Evolutionary conservation across 2,329 filamentous ascomycete species (phyloP).

Genomic region (Didymella lethalis): DNA sequence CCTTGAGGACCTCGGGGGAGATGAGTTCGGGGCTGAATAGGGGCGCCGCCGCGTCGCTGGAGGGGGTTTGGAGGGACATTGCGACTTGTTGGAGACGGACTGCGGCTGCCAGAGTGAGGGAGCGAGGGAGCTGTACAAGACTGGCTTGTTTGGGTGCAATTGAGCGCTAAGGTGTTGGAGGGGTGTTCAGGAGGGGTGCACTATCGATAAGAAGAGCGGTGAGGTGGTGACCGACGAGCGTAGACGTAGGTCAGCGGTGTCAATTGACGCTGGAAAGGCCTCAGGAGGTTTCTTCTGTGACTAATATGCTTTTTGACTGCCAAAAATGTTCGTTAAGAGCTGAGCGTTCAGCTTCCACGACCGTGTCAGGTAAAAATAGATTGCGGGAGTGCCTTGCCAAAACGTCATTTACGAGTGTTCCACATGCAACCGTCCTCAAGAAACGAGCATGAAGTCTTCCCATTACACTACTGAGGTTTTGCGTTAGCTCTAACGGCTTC

Average conservation of each 20-base stretch:
- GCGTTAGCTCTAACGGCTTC: too few relatives aligned
- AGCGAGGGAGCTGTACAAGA: neutral
- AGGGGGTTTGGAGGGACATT: constrained; percentile 22
- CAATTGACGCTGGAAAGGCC: neutral
- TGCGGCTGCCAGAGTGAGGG: constrained; percentile 11
- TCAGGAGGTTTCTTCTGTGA: neutral
- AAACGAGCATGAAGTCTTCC: too few relatives aligned
- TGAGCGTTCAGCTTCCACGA: constrained; percentile 7
- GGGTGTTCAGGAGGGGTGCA: constrained; percentile 14
- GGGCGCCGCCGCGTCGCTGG: constrained; percentile 53
- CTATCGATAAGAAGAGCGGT: constrained; percentile 40
- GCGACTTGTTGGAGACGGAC: constrained; percentile 8
- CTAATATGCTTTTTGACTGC: neutral
- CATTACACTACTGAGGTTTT: too few relatives aligned
- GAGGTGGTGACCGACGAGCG: constrained; percentile 12
- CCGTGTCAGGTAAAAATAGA: constrained; percentile 21
- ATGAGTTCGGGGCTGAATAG: constrained; percentile 83
- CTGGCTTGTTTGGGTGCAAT: constrained; percentile 6
- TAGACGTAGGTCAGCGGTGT: neutral
- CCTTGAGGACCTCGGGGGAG: constrained; percentile 74
- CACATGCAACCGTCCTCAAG: too few relatives aligned
- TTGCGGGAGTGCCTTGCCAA: neutral
- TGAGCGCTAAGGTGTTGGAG: constrained; percentile 5
- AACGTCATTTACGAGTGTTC: too few relatives aligned
- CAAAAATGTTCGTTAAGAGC: constrained; percentile 4